phyloP scores from a whole-genome alignment of 164 flowering plant genomes.

The Tetrastigma voinierianum region DNA sequence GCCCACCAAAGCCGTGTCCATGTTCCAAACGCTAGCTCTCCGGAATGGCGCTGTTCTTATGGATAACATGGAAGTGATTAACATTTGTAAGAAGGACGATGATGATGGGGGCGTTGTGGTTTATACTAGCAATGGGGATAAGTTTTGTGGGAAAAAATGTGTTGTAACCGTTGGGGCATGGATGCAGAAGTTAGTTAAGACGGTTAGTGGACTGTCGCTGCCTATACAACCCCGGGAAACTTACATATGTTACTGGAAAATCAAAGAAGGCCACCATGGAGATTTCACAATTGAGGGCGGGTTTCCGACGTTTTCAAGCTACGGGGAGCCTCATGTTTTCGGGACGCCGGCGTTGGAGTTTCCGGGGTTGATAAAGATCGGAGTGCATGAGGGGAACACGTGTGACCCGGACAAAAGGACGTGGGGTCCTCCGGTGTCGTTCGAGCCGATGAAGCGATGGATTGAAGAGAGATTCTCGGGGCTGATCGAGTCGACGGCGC shows the following conservation, averaged over 20 bases:
- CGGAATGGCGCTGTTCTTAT: constrained; percentile 54
- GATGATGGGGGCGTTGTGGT: constrained; percentile 43
- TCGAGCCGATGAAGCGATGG: constrained; percentile 42
- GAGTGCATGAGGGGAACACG: constrained; percentile 65
- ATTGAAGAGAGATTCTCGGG: constrained; percentile 44
- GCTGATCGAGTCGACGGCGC: constrained; percentile 41
- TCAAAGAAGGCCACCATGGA: constrained; percentile 53
- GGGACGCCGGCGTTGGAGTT: constrained; percentile 87
- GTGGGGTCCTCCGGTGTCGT: constrained; percentile 35
- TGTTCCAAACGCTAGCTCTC: constrained; percentile 80
- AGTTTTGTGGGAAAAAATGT: constrained; percentile 61
- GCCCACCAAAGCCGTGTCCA: constrained; percentile 91
- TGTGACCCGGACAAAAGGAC: constrained; percentile 82
- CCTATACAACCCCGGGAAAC: constrained; percentile 82
- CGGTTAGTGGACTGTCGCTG: constrained; percentile 38
- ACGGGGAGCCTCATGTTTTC: constrained; percentile 64
- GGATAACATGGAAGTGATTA: constrained; percentile 59
- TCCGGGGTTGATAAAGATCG: constrained; percentile 82
- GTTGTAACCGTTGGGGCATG: constrained; percentile 87
- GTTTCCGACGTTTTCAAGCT: constrained; percentile 83
- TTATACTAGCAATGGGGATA: constrained; percentile 27
- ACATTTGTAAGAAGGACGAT: constrained; percentile 32
- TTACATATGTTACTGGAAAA: constrained; percentile 69
- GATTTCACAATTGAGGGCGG: constrained; percentile 39
- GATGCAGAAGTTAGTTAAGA: constrained; percentile 55